Percentiles rank a stretch among this genome's conserved stretches.
phyloP scores from a whole-genome alignment of 257 asterid genomes.

The Craterostigma plantagineum region DNA sequence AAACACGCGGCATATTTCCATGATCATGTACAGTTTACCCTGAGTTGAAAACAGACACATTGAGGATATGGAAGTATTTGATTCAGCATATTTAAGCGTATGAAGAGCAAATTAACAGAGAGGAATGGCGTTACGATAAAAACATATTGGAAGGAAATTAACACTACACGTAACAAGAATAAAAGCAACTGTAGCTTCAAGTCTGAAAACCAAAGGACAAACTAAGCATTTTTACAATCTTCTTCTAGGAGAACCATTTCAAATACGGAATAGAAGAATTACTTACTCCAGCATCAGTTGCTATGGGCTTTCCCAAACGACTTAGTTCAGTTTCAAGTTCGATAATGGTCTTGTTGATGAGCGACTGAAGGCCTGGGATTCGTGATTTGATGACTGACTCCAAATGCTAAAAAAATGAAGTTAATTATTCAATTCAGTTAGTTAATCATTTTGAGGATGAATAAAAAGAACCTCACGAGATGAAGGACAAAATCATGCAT shows the following conservation, averaged over 20 bases:
- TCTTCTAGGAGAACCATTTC: not conserved
- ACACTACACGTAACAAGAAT: no score
- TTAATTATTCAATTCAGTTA: constrained; percentile 1
- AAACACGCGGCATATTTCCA: constrained; percentile 89
- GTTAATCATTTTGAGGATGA: no score
- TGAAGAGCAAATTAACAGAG: no score
- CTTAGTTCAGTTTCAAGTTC: constrained; percentile 84
- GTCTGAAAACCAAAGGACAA: no score
- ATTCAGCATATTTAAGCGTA: not conserved
- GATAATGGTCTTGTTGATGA: constrained; percentile 74
- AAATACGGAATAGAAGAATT: constrained; percentile 13
- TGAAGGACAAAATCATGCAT: no score
- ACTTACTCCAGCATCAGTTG: constrained; percentile 99
- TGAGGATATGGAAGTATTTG: constrained; percentile 8
- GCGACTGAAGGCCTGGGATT: constrained; percentile 97
- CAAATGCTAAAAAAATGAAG: constrained; percentile 50
- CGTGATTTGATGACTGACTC: constrained; percentile 96
- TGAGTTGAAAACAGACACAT: constrained; percentile 12
- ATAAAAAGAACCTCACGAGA: no score
- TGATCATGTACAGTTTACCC: constrained; percentile 95
- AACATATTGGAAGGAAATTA: no score
- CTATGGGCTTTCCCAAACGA: constrained; percentile 91
- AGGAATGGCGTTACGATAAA: no score
- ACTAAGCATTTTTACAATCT: no score
- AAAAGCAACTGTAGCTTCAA: no score